Evolutionary conservation across 2,329 filamentous ascomycete genomes (phyloP), one percentile per base, ranked within the genome.

Genomic region (Zymoseptoria brevis): DNA sequence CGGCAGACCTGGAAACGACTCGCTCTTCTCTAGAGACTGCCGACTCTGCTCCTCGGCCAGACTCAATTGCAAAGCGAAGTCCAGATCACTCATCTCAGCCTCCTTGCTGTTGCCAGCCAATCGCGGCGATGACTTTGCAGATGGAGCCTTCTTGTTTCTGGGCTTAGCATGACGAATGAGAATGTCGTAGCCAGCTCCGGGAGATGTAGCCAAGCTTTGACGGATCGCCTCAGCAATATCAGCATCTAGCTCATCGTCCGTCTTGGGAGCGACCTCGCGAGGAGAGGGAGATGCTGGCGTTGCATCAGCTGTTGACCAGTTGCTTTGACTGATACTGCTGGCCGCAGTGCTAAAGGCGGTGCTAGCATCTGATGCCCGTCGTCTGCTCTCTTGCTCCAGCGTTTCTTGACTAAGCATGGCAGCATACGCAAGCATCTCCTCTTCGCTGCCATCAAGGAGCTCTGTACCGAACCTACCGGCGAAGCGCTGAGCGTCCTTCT

Each of bases 381-480:
- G 80, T 35, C 72, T 68, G 52, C 76, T 75, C 54, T 83, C 82
- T 22, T 73, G 75, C 53, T 78, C 77, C 53, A 80, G 75, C 7
- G 78, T 75, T 67, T 87, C 84, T 68, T 86, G 79, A 54, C 83
- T 86, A 41, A 87, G 71, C 71, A 87, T 76, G 13, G 81, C 79
- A 7, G 84, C 84, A 69, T 86, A 87, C 1, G 83, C 82, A 22
- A 87, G 67, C 54, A 85, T 77, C 64, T 87, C 82, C 57, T 87
- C 84, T 65, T 87, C 83, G 59, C 75, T 81, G 2, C 79, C 76
- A 56, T 78, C 80, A 2, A 87, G 74, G 8, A 96, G 75, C 35
- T 91, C 90, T 2, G 94, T 84, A 5, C 94, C 94, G 68, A 96
- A 99, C 41, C 93, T 85, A 29, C 84, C 86, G 41, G 84, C 87